Evolutionary conservation across 306 rosid genomes (phyloP).

Genomic region (Hippophae tibetana): DNA sequence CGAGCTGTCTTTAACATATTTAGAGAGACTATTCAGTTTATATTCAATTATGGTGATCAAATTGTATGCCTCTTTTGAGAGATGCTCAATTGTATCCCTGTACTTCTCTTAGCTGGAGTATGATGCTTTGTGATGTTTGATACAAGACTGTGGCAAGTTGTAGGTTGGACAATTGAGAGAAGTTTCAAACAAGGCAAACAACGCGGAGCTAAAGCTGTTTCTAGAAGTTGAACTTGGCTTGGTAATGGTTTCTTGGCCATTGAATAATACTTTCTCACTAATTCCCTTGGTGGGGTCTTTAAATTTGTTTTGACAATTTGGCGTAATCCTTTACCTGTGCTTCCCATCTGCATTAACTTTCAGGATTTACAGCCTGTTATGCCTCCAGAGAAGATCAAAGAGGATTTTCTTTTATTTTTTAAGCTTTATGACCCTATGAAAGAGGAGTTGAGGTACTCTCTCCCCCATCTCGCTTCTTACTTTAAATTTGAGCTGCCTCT

Average conservation of each 20-base stretch:
- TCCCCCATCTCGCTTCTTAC: constrained; percentile 3
- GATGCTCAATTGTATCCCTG: not conserved
- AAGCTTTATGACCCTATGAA: constrained; percentile 72
- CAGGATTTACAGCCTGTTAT: constrained; percentile 64
- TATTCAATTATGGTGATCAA: too few species aligned
- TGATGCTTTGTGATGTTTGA: constrained; percentile 9
- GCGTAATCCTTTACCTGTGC: too few species aligned
- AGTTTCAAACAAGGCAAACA: constrained; percentile 56
- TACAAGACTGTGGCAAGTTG: constrained; percentile 1
- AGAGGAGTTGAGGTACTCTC: constrained; percentile 57
- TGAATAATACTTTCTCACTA: not conserved
- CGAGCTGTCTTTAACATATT: too few species aligned
- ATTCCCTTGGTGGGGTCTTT: not conserved
- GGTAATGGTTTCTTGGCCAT: constrained; percentile 35
- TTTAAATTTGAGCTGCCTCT: not conserved
- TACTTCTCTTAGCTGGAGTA: constrained; percentile 10
- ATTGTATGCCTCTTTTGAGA: not conserved
- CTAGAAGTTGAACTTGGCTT: constrained; percentile 62
- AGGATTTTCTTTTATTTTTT: constrained; percentile 68
- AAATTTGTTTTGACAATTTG: too few species aligned
- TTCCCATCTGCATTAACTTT: not conserved
- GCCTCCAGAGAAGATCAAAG: constrained; percentile 67
- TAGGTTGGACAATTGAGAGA: constrained; percentile 86
- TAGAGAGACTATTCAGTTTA: not conserved
- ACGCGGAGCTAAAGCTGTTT: constrained; percentile 63